Base-by-base conservation (phyloP, 73 alveolate species). In the Paramecium biaurelia region DNA sequence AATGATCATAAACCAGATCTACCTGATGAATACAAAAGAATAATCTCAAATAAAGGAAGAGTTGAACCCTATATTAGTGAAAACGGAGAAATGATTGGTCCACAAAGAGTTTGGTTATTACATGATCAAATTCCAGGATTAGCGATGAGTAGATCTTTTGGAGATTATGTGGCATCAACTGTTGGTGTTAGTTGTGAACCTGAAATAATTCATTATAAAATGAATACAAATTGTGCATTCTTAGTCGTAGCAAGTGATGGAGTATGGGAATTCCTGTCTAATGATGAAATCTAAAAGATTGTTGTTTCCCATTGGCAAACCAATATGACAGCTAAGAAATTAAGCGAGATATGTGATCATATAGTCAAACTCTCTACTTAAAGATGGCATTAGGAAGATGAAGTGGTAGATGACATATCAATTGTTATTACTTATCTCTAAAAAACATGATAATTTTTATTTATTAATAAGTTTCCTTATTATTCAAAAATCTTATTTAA, bases 131-230 rank as follows among this genome's bases (percentile, higher is more conserved):
- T 95, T 57, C 99, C 99, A 8, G 99, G 99, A 2, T 95, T 98
- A 20, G 99, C 99, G 12, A 98, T 98, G 99, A 93, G 98, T 53
- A 93, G 99, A 76, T 96, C 99, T 15, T 49, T 98, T 30, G 99
- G 99, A 26, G 99, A 98, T 93, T 59, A 84, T 49, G 86, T 95
- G 8, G 99, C 99, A 4, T 97, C 97, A 35, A 82, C 95, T 26
- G 97, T 96, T 70, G 99, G 99, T 0, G 99, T 97, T 1, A 94
- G 87, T 10, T 82, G 96, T 82, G 99, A 98, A 34, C 99, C 99
- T 3, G 99, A 95, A 53, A 86, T 96, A 15, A 67, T 41, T 47
- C 85, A 92, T 70, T 94, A 93, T 93, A 90, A 86, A 70, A 85
- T 95, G 68, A 74, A 53, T 57, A 92, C 94, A 10, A 86, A 84